Base-by-base conservation (phyloP, 2,329 filamentous ascomycete genomes). In the Curvularia verruculosa region DNA sequence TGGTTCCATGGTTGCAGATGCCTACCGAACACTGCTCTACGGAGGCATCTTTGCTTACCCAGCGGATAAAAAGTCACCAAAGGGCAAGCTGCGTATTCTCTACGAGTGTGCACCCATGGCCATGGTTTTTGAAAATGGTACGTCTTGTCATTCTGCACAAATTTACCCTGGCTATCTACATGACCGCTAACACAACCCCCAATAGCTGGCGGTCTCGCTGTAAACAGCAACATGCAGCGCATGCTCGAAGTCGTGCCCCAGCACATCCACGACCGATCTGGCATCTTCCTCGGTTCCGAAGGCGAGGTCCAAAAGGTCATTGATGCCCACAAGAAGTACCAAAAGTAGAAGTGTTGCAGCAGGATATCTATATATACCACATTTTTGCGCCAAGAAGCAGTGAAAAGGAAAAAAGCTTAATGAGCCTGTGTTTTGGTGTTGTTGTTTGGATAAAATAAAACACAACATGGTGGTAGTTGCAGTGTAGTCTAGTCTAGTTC, bases 61-160 rank as follows among this genome's bases (percentile, higher is more conserved):
- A 0, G 91, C 94, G 13, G 95, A 99, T 75, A 96, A 93, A 83
- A 98, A 99, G 88, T 96, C 90, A 74, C 92, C 93, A 64, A 99
- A 98, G 87, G 95, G 95, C 68, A 99, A 99, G 84, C 85, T 99
- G 67, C 86, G 95, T 65, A 99, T 99, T 67, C 78, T 99, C 70
- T 99, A 99, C 80, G 95, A 99, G 82, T 99, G 95, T 76, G 95
- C 95, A 13, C 95, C 95, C 37, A 99, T 99, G 95, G 95, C 95
- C 23, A 90, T 98, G 89, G 86, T 99, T 6, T 98, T 99, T 78
- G 95, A 99, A 81, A 97, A 99, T 80, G 95, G 91, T 94, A 78
- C 80, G 88, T 82, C n/a, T 40, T 9, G 15, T 21, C 10, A 3
- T 26, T 26, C 24, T 26, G 24, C 9, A 10, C 8, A 29, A 4